phyloP scores from a whole-genome alignment of 2,329 filamentous ascomycete genomes.

The Hymenoscyphus scutula region DNA sequence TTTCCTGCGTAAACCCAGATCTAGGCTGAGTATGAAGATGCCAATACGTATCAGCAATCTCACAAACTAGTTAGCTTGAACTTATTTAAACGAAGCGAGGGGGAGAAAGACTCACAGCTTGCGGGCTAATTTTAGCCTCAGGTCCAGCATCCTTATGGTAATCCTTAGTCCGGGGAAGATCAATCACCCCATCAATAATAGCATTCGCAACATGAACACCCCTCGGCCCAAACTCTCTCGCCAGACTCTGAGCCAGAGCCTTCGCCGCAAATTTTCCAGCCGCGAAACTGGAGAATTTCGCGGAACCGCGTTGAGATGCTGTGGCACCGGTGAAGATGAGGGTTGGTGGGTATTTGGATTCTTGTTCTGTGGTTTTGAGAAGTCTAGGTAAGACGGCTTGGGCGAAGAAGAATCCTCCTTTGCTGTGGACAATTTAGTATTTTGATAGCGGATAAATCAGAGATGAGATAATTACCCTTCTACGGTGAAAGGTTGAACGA shows the following conservation, averaged over 20 bases:
- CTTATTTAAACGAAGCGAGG: neutral
- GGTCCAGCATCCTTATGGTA: constrained; percentile 44
- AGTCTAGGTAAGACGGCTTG: constrained; percentile 69
- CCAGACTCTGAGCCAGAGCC: constrained; percentile 70
- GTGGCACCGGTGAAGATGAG: constrained; percentile 87
- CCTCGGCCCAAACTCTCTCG: constrained; percentile 79
- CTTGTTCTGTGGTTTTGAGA: constrained; percentile 52
- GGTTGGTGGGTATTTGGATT: constrained; percentile 64
- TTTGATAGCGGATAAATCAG: neutral
- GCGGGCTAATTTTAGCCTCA: constrained; percentile 67
- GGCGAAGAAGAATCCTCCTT: constrained; percentile 70
- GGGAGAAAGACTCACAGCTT: constrained; percentile 56
- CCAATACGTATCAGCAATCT: constrained; percentile 87
- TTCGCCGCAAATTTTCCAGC: constrained; percentile 77
- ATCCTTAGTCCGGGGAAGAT: constrained; percentile 69
- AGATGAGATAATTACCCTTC: constrained; percentile 46
- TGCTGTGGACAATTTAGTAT: constrained; percentile 18
- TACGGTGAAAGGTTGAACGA: constrained; percentile 45
- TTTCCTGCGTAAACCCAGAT: constrained; percentile 75
- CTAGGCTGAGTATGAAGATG: constrained; percentile 71
- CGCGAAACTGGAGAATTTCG: constrained; percentile 69
- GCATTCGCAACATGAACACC: constrained; percentile 82
- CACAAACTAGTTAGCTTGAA: constrained; percentile 1
- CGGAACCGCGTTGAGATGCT: constrained; percentile 70
- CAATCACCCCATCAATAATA: constrained; percentile 82